These are phyloP conservation scores for Gymnopus androsaceus DNA, from an alignment of 1,284 basidiomycete species.

Conservation along the genomic window DNA sequence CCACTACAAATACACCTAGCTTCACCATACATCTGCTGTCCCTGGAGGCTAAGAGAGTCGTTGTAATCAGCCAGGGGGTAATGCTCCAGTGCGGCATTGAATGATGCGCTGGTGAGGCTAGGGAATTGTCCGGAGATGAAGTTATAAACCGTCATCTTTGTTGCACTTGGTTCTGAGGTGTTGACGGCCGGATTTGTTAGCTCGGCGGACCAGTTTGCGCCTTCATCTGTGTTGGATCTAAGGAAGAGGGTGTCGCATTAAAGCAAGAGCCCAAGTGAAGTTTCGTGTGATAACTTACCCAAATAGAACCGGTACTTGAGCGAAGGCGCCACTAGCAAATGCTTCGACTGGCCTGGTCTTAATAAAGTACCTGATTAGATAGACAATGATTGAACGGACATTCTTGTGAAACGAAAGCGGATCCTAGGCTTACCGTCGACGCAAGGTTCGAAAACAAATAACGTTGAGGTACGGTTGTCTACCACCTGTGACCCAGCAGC, in stretches of 20 bases:
- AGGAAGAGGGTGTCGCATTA: neutral
- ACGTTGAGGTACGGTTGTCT: constrained; percentile 9
- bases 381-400: too few species aligned
- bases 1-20: constrained; percentile 20
- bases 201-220: constrained; percentile 18
- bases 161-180: constrained; percentile 14
- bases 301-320: constrained; percentile 17
- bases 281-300: constrained; percentile 11
- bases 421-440: constrained; percentile 15
- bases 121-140: constrained; percentile 18
- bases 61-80: constrained; percentile 16
- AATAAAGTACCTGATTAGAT: too few species aligned
- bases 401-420: too few species aligned
- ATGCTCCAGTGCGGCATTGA: constrained; percentile 6
- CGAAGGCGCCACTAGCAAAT: constrained; percentile 14
- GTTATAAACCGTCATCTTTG: constrained; percentile 16
- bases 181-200: constrained; percentile 16
- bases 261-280: too few species aligned
- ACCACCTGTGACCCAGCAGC: constrained; percentile 9
- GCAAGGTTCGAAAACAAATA: constrained; percentile 19
- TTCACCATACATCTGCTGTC: constrained; percentile 22
- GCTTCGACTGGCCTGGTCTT: constrained; percentile 17
- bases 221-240: constrained; percentile 22
- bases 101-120: constrained; percentile 11
- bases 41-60: constrained; percentile 12